Base-by-base conservation (phyloP, 306 rosid genomes). In the Vicia faba region DNA sequence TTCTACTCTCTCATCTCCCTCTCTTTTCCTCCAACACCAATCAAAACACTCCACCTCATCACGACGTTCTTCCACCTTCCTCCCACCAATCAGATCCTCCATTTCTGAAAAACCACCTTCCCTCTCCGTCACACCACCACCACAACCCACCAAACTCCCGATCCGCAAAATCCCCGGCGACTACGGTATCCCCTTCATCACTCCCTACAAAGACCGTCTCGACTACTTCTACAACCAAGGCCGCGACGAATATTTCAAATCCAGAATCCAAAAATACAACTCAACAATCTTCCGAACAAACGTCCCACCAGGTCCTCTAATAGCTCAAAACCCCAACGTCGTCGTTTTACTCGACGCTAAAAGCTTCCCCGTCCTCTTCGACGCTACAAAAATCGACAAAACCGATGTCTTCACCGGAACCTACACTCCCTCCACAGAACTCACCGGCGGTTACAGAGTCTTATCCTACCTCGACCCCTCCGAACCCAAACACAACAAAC, bases 211-310 rank as follows among this genome's bases (percentile, higher is more conserved):
- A 23, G 97, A 93, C 39, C 87, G 99, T 0, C 79, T 28, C 0
- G 99, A 93, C 49, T 93, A 83, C 45, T 93, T 93, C 81, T 93
- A 93, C 79, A 85, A 88, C 58, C 95, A 93, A 76, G 99, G 99
- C 5, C 78, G 90, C 1, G 87, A 93, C 1, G 91, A 93, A 68
- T 93, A n/a, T 76, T 84, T 93, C 81, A 93, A 93, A 63, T 88
- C 96, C 3, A 82, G 96, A 18, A 72, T 81, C 74, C 91, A 82
- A 7, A 91, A 85, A 40, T 78, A 88, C 70, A 79, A 79, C 61
- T 89, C 99, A 0, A 93, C 99, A 18, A 96, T 93, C 0, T 93
- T 82, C 84, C 77, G 96, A 7, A 76, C 88, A 33, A 93, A 84
- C 74, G 73, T 93, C 82, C 99, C 99, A 0, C 99, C 99, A 0